Evolutionary conservation across 2,329 filamentous ascomycete species (phyloP), one percentile per base, ranked within the genome.

Genomic region (Pseudogymnoascus sp.): DNA sequence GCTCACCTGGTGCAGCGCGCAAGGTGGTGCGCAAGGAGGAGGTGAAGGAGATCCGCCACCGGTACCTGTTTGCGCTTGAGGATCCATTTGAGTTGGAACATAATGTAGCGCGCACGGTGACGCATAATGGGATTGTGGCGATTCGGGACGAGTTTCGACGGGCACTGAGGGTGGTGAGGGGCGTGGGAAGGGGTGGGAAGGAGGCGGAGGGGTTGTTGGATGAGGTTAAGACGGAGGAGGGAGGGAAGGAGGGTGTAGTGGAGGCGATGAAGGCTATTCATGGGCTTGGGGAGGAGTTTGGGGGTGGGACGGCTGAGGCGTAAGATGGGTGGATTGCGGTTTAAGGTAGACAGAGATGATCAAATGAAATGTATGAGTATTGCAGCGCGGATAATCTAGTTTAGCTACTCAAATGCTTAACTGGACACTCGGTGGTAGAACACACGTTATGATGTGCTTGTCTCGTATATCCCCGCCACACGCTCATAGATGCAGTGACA

Each of bases 61-160:
- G 91, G 11, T 96, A 91, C 73, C 81, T 96, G 4, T 89, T 96
- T 68, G 90, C 91, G 33, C 93, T 97, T 65, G 93, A 96, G 72
- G 93, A 96, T 73, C 93, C 93, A 0, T 96, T 96, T 70, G 91
- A 96, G 76, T 76, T 86, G 1, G 87, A 91, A 42, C 91, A 96
- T 75, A 97, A 96, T 69, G 89, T 96, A 35, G 93, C 90, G 2
- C 81, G 91, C 60, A 96, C 91, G 0, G 91, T 96, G 0, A 92
- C 88, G 6, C 89, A 93, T 70, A 84, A 86, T 65, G 91, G 91
- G 1, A 90, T 96, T 66, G 87, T 90, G 1, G 83, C 87, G 0
- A 95, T 96, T 65, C 81, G 90, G 42, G 88, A 95, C 69, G 91
- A 96, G 75, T 95, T 96, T 71, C 82, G 90, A 16, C 83, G 91